Percentiles rank a stretch among this genome's conserved stretches.
Conservation (phyloP, 768 basidiomycete genomes). For the Leucocoprinus leucothites region DNA sequence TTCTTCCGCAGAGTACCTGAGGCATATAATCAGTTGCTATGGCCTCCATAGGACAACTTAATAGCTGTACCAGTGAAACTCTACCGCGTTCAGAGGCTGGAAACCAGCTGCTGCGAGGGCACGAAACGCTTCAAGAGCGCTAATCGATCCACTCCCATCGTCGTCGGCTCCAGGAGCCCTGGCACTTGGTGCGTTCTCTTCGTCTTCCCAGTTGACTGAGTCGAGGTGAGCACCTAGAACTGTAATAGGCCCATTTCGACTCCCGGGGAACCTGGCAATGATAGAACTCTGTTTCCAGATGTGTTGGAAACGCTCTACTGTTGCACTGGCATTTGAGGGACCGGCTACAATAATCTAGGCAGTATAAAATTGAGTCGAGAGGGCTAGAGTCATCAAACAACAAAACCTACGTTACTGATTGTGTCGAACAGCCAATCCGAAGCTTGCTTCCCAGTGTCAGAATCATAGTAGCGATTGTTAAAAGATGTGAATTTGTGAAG, state of each 20-base stretch:
- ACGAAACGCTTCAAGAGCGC: conserved; percentile 38
- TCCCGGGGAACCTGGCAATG: conserved; percentile 30
- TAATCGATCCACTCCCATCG: conserved; percentile 40
- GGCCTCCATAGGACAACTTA: no score
- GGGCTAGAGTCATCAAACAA: no score
- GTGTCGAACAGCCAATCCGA: neutral
- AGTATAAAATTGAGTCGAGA: no score
- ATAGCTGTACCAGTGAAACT: conserved; percentile 39
- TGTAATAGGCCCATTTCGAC: conserved; percentile 23
- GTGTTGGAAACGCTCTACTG: conserved; percentile 25
- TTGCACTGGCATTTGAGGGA: conserved; percentile 2
- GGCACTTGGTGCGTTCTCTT: conserved; percentile 24
- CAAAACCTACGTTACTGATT: no score
- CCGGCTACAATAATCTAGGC: no score
- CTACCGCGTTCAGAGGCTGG: conserved; percentile 34
- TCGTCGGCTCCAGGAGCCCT: conserved; percentile 48
- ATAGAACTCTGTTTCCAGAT: conserved; percentile 31
- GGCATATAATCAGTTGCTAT: no score
- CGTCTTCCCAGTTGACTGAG: conserved; percentile 26
- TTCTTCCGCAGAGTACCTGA: no score
- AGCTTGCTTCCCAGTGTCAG: conserved; percentile 27
- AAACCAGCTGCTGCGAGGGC: conserved; percentile 32
- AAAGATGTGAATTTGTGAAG: conserved; percentile 29
- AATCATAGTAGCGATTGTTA: conserved; percentile 32
- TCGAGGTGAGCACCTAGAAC: conserved; percentile 40